phyloP scores from a whole-genome alignment of 1,284 basidiomycete genomes.

The Ustilago trichophora region DNA sequence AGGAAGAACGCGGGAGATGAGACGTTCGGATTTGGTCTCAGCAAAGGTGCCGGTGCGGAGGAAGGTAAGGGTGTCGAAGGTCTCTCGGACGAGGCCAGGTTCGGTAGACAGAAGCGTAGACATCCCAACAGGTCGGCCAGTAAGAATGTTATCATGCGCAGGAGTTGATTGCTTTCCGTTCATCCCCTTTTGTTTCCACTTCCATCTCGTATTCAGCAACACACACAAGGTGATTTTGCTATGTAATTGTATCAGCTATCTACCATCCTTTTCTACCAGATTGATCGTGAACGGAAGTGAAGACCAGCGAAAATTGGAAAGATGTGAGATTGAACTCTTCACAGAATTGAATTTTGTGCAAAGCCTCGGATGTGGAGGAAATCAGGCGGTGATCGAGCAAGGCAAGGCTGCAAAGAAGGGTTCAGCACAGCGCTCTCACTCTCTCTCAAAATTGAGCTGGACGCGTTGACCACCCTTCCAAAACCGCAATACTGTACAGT shows the following conservation, averaged over 20 bases:
- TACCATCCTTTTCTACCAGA: neutral
- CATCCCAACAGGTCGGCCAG: constrained; percentile 60
- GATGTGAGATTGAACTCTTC: constrained; percentile 5
- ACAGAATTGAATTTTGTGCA: neutral
- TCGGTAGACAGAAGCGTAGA: constrained; percentile 58
- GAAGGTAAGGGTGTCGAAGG: constrained; percentile 74
- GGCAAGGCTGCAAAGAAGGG: neutral
- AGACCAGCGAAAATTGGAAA: neutral
- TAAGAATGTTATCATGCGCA: constrained; percentile 58
- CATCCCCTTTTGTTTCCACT: neutral
- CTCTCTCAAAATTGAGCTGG: constrained; percentile 1
- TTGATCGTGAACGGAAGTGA: too few relatives aligned
- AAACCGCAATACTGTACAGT: neutral
- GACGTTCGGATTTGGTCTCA: constrained; percentile 61
- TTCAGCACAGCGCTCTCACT: neutral
- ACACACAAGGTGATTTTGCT: too few relatives aligned
- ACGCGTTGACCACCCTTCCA: constrained; percentile 28
- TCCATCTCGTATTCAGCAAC: too few relatives aligned
- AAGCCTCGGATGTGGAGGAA: constrained; percentile 8
- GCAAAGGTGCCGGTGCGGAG: constrained; percentile 60
- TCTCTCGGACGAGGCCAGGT: constrained; percentile 79
- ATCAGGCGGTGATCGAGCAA: constrained; percentile 15
- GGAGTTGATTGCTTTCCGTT: neutral
- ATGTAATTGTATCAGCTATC: constrained; percentile 36
- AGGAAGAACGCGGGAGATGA: constrained; percentile 70